phyloP scores from a whole-genome alignment of 179 eudicot species.

The Gypsophila paniculata region DNA sequence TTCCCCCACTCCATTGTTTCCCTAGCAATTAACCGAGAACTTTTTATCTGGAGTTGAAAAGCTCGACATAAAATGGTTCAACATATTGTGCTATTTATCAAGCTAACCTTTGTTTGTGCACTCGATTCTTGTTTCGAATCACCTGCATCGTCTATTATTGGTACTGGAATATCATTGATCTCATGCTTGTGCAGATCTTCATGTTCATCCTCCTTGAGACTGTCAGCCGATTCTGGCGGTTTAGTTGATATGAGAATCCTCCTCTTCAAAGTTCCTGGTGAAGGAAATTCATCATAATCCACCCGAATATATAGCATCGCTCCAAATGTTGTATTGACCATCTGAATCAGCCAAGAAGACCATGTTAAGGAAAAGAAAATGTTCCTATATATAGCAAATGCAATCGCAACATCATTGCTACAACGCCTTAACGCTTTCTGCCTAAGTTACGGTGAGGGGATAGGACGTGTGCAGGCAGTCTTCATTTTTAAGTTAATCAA shows the following conservation, averaged over 20 bases:
- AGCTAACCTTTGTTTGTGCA: conserved; percentile 12
- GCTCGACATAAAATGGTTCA: not conserved
- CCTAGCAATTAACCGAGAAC: not conserved
- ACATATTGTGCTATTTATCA: not conserved
- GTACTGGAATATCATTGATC: conserved; percentile 11
- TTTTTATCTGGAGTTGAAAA: not conserved
- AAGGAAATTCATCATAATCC: conserved; percentile 23
- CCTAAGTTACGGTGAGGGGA: no score
- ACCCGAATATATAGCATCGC: conserved; percentile 19
- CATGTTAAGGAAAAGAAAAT: not conserved
- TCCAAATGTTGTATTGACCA: conserved; percentile 28
- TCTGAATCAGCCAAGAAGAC: conserved; percentile 12
- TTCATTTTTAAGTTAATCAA: no score
- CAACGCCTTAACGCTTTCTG: not conserved
- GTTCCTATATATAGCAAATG: not conserved
- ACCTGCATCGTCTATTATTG: conserved; percentile 6
- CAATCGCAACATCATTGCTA: not conserved
- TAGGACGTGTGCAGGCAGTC: no score
- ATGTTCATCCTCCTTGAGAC: conserved; percentile 26
- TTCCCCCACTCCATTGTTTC: conserved; percentile 20
- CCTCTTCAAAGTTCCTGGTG: conserved; percentile 28
- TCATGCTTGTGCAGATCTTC: conserved; percentile 25
- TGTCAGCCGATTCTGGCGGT: conserved; percentile 57
- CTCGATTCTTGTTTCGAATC: not conserved
- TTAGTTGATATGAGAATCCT: conserved; percentile 54